These are phyloP conservation scores for Zygnema cylindricum DNA, from an alignment of 139 green algal species.

Conservation along the genomic window DNA sequence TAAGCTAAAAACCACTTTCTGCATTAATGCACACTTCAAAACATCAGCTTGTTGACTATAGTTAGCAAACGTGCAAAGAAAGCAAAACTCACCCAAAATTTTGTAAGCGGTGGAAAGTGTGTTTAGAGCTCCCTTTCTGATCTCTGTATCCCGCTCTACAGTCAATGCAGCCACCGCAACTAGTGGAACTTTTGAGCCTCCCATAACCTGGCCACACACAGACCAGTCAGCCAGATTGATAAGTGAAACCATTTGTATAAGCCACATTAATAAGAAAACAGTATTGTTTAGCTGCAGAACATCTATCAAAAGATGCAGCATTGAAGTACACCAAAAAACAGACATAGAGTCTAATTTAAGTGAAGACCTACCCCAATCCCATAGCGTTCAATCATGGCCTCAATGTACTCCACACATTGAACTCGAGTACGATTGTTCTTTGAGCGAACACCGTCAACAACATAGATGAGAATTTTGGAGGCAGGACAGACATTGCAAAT, in stretches of 20 bases:
- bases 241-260: no score
- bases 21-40: no score
- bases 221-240: not conserved
- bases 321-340: no score
- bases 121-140: slow-evolving; percentile 77
- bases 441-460: slow-evolving; percentile 77
- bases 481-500: slow-evolving; percentile 68
- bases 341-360: no score
- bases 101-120: slow-evolving; percentile 80
- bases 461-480: slow-evolving; percentile 54
- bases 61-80: no score
- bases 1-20: no score
- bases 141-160: slow-evolving; percentile 82
- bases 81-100: slow-evolving; percentile 69
- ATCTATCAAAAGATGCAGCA: no score
- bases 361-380: slow-evolving; percentile 51
- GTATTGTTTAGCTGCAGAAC: no score
- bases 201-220: slow-evolving; percentile 16
- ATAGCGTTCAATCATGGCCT: slow-evolving; percentile 54
- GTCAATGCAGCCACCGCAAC: slow-evolving; percentile 70
- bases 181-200: slow-evolving; percentile 42
- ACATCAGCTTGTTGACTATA: no score
- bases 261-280: no score
- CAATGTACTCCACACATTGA: slow-evolving; percentile 86
- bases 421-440: slow-evolving; percentile 92